Evolutionary conservation across 2,329 filamentous ascomycete genomes (phyloP), one percentile per base, ranked within the genome.

Genomic region (Pseudogymnoascus verrucosus): DNA sequence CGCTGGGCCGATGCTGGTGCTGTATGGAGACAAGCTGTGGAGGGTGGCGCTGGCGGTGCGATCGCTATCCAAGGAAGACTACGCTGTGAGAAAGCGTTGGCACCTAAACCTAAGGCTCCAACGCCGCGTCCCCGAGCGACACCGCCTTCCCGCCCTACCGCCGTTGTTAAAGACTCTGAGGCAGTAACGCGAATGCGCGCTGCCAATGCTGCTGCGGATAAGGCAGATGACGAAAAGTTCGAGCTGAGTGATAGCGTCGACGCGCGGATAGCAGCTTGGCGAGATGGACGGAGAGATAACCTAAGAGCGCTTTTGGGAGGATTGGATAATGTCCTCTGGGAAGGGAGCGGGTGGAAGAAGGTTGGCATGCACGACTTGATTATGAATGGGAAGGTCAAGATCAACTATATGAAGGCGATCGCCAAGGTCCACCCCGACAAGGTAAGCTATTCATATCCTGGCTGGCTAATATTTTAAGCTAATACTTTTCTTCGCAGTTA

Each of bases 381-480:
- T 62, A 84, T 96, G 82, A 87, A 92, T 36, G 92, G 90, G 69
- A 96, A 93, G 81, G 95, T 98, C 75, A 99, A 99, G 84, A 89
- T 99, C 68, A 82, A 90, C 65, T 99, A 99, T 74, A 98, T 99
- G 95, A 97, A 96, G 84, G 95, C 93, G 5, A 98, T 99, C 82
- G 91, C 89, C 10, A 98, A 97, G 82, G 95, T 95, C 69, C 95
- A 99, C 82, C 95, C 95, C 65, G 95, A 99, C 76, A 99, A 99
- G 89, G 95, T 97, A 81, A 77, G 85, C 69, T 66, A 16, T 65
- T 65, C 69, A 60, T 21, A 61, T 34, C 21, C 26, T 64, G 62
- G 39, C 12, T 51, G 21, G 12, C 47, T 36, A 4, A 54, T 34
- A 21, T 62, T 42, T 10, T 61, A 37, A 66, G 39, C 51, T 62